Percentiles rank a stretch among this genome's conserved stretches.
These are phyloP conservation scores for Fusarium buxicola DNA, from an alignment of 2,329 filamentous ascomycete genomes.

Conservation along the genomic window DNA sequence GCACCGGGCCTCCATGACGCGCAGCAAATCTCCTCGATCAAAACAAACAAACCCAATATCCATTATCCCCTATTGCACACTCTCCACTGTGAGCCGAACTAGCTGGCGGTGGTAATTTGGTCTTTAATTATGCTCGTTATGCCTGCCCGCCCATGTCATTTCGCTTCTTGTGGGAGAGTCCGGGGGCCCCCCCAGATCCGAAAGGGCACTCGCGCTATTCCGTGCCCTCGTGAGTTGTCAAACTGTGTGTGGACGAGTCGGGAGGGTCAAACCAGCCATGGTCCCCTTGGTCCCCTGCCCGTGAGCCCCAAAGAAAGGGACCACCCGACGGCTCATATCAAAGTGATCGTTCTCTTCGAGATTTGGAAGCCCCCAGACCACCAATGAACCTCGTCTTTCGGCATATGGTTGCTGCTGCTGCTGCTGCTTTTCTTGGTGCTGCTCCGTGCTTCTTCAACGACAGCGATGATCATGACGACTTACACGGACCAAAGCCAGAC, in stretches of 20 bases:
- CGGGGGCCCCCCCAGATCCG: constrained; percentile 41
- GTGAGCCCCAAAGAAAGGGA: constrained; percentile 11
- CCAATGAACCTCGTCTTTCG: constrained; percentile 40
- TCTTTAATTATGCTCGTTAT: constrained; percentile 47
- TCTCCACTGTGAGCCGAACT: constrained; percentile 41
- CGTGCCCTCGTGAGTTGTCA: constrained; percentile 24
- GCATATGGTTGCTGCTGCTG: constrained; percentile 31
- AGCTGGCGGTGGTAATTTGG: constrained; percentile 45
- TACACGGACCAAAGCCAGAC: constrained; percentile 32
- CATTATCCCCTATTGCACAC: constrained; percentile 38
- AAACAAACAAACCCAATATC: constrained; percentile 46
- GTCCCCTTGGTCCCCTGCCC: constrained; percentile 15
- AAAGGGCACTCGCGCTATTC: constrained; percentile 29
- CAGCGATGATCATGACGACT: constrained; percentile 30
- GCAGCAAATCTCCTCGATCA: constrained; percentile 46
- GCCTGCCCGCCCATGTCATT: constrained; percentile 46
- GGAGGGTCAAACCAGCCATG: constrained; percentile 22
- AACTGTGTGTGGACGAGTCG: constrained; percentile 20
- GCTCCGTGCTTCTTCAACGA: constrained; percentile 41
- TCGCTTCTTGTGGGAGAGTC: constrained; percentile 49
- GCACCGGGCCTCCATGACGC: constrained; percentile 39
- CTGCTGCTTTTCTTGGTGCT: constrained; percentile 33
- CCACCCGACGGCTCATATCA: constrained; percentile 38
- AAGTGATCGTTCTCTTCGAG: constrained; percentile 30
- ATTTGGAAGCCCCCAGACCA: constrained; percentile 29